Conservation (phyloP, 345 rosid genomes). For the Gossypium ekmanianum region DNA sequence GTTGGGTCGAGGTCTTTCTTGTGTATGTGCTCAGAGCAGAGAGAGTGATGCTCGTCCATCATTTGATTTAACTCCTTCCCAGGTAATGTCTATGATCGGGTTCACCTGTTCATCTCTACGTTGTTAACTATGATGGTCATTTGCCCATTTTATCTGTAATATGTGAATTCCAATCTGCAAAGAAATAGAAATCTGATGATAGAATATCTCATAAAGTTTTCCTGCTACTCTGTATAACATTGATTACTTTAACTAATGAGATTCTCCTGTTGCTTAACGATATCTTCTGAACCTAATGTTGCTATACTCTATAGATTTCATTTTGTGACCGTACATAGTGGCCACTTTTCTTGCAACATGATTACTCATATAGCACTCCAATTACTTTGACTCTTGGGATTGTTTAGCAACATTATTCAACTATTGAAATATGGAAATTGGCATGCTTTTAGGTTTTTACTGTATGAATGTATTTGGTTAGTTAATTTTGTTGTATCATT, state of each 20-base stretch:
- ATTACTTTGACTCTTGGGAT: conserved; percentile 1
- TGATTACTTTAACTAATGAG: neutral
- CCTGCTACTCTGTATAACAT: neutral
- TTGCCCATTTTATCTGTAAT: neutral
- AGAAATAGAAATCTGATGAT: conserved; percentile 1
- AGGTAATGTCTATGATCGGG: conserved; percentile 40
- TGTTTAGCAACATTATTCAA: neutral
- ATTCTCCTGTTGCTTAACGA: neutral
- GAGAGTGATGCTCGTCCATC: conserved; percentile 82
- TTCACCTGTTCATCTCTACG: neutral
- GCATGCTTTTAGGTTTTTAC: neutral
- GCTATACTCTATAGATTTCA: neutral
- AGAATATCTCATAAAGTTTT: neutral
- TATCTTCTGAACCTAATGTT: neutral
- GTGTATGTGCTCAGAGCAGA: conserved; percentile 95
- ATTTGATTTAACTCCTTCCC: conserved; percentile 88
- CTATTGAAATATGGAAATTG: neutral
- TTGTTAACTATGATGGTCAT: neutral
- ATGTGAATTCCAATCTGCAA: neutral
- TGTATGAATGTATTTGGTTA: neutral
- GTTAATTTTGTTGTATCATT: neutral
- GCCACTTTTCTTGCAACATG: neutral
- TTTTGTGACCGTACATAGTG: neutral
- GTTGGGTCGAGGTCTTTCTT: conserved; percentile 97
- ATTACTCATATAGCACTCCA: neutral